These are phyloP conservation scores for Mediolabrus comicus DNA, from an alignment of 108 stramenopile species.

Conservation along the genomic window DNA sequence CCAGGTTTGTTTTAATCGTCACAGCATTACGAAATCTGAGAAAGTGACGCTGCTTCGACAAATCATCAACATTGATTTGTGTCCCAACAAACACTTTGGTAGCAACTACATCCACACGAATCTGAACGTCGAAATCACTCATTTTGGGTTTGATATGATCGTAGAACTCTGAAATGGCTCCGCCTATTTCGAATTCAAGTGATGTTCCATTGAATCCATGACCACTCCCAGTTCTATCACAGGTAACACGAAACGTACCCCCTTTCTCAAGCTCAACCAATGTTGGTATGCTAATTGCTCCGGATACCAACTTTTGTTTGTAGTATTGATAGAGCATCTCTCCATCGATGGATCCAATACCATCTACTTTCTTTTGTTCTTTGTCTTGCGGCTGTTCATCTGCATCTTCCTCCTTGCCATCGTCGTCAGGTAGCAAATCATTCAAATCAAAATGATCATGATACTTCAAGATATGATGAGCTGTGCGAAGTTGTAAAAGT, in stretches of 20 bases:
- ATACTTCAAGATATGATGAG: slow-evolving; percentile 60
- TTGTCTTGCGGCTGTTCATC: not conserved
- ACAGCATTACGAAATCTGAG: slow-evolving; percentile 66
- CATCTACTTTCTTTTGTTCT: slow-evolving; percentile 5
- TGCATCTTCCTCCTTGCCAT: not conserved
- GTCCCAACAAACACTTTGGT: slow-evolving; percentile 58
- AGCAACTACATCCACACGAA: slow-evolving; percentile 61
- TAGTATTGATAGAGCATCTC: slow-evolving; percentile 62
- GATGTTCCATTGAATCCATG: slow-evolving; percentile 60
- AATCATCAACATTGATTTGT: slow-evolving; percentile 64
- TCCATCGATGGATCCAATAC: slow-evolving; percentile 28
- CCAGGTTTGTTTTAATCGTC: slow-evolving; percentile 72
- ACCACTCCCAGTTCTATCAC: slow-evolving; percentile 63
- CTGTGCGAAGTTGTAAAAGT: slow-evolving; percentile 50
- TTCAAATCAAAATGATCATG: slow-evolving; percentile 60
- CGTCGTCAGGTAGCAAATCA: slow-evolving; percentile 23
- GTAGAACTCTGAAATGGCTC: slow-evolving; percentile 60
- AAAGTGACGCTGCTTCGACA: slow-evolving; percentile 63
- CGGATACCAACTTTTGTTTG: slow-evolving; percentile 42
- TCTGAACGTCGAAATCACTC: slow-evolving; percentile 60
- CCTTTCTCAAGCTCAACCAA: slow-evolving; percentile 25
- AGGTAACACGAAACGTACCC: slow-evolving; percentile 61
- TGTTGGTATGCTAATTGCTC: slow-evolving; percentile 15
- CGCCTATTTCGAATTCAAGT: slow-evolving; percentile 67
- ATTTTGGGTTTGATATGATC: slow-evolving; percentile 53